Percentiles rank a stretch among this genome's conserved stretches.
These are phyloP conservation scores for Apophysomyces variabilis DNA, from an alignment of 371 early-diverging fungal genomes.

Conservation along the genomic window DNA sequence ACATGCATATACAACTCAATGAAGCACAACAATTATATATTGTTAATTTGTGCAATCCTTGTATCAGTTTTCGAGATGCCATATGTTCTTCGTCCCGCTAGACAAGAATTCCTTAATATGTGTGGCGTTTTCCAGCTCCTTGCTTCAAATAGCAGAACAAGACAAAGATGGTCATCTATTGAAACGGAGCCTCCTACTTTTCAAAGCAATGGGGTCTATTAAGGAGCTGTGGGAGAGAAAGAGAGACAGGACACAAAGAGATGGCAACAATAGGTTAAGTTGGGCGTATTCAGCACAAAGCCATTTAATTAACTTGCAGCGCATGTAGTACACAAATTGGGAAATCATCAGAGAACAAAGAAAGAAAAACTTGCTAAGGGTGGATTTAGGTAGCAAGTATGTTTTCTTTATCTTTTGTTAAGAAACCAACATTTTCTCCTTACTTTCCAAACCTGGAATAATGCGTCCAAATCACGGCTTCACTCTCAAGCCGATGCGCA, in stretches of 20 bases:
- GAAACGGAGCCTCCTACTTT: too few relatives aligned
- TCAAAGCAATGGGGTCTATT: too few relatives aligned
- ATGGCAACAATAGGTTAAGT: neutral
- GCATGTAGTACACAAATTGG: neutral
- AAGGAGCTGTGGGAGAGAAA: too few relatives aligned
- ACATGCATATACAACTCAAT: too few relatives aligned
- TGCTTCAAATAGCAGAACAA: too few relatives aligned
- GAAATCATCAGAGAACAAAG: neutral
- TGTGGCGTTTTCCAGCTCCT: too few relatives aligned
- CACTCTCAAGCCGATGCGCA: constrained; percentile 6
- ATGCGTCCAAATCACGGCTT: neutral
- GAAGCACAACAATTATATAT: too few relatives aligned
- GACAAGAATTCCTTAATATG: too few relatives aligned
- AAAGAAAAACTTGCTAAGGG: neutral
- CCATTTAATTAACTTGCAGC: neutral
- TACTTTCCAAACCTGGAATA: constrained; percentile 1
- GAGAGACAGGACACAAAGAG: neutral
- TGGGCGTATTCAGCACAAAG: neutral
- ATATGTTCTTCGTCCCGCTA: too few relatives aligned
- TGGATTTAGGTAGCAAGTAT: neutral
- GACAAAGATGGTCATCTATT: too few relatives aligned
- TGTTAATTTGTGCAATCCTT: too few relatives aligned
- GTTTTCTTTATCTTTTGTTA: neutral
- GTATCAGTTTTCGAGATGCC: too few relatives aligned
- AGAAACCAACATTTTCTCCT: neutral